Evolutionary conservation across 331 rosid genomes (phyloP).

Genomic region (Spiraea crenata): DNA sequence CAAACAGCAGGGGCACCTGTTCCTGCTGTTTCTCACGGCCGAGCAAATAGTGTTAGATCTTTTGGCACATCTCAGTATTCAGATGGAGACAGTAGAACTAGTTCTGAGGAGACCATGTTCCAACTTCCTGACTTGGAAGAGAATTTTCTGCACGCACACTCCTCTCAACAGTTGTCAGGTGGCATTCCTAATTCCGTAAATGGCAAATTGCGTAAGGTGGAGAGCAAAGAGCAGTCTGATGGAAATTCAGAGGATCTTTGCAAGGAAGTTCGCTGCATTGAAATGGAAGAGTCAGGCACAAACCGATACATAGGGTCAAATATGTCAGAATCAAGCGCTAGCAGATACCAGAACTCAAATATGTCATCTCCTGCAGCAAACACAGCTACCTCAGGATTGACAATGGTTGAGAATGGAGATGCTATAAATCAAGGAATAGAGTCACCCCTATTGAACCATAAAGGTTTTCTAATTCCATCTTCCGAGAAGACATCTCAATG

Average conservation of each 20-base stretch:
- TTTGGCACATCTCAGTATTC: constrained; percentile 73
- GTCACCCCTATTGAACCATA: constrained; percentile 32
- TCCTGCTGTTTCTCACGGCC: constrained; percentile 29
- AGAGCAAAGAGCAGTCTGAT: constrained; percentile 51
- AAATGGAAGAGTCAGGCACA: constrained; percentile 45
- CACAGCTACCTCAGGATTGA: constrained; percentile 37
- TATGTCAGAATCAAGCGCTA: constrained; percentile 38
- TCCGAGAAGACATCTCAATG: constrained; percentile 48
- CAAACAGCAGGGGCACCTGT: constrained; percentile 35
- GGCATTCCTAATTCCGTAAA: constrained; percentile 34
- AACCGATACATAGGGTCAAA: constrained; percentile 38
- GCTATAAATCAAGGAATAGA: constrained; percentile 31
- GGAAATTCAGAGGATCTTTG: constrained; percentile 52
- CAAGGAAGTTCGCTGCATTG: constrained; percentile 83
- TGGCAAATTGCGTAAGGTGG: constrained; percentile 36
- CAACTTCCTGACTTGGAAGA: constrained; percentile 66
- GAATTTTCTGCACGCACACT: constrained; percentile 33
- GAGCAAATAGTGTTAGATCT: constrained; percentile 52
- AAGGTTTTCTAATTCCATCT: constrained; percentile 41
- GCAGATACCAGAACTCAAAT: constrained; percentile 40
- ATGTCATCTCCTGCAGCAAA: constrained; percentile 50
- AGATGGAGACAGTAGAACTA: constrained; percentile 61
- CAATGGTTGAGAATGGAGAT: constrained; percentile 38
- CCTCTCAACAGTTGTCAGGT: constrained; percentile 43
- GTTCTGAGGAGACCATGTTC: constrained; percentile 62